Conservation (phyloP, 805 yeast genomes). For the Ogataea kodamae region DNA sequence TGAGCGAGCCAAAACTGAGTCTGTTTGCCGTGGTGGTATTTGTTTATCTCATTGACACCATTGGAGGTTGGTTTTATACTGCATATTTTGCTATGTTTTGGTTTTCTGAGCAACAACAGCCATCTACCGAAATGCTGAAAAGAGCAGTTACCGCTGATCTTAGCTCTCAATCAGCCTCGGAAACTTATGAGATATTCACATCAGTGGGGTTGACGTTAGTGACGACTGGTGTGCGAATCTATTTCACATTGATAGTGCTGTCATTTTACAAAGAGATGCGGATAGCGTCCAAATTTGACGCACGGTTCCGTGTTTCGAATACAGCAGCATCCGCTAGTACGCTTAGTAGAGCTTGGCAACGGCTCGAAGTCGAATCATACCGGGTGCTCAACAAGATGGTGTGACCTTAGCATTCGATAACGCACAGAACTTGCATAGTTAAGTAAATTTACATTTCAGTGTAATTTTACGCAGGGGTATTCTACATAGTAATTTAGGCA, state of each 20-base stretch:
- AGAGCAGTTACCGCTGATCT: slow-evolving; percentile 14
- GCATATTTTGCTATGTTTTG: slow-evolving; percentile 71
- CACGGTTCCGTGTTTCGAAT: slow-evolving; percentile 24
- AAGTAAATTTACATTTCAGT: not conserved
- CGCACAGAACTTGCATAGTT: slow-evolving; percentile 4
- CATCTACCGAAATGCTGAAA: slow-evolving; percentile 3
- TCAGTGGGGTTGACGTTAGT: slow-evolving; percentile 49
- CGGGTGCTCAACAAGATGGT: slow-evolving; percentile 16
- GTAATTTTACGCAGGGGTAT: too few relatives aligned
- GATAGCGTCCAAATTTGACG: slow-evolving; percentile 39
- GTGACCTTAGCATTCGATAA: too few relatives aligned
- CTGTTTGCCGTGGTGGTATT: slow-evolving; percentile 61
- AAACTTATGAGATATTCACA: slow-evolving; percentile 52
- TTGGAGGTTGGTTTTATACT: slow-evolving; percentile 65
- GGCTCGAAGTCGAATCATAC: slow-evolving; percentile 23
- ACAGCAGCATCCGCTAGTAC: slow-evolving; percentile 8
- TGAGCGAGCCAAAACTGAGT: slow-evolving; percentile 55
- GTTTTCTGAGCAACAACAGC: slow-evolving; percentile 42
- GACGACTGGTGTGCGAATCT: slow-evolving; percentile 49
- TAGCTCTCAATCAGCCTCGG: slow-evolving; percentile 61
- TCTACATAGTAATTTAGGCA: too few relatives aligned
- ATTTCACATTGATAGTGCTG: slow-evolving; percentile 55
- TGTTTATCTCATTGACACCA: slow-evolving; percentile 63
- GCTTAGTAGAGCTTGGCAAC: slow-evolving; percentile 6
- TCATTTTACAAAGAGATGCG: slow-evolving; percentile 59